Base-by-base conservation (phyloP, 176 grass and related monocot species). In the Eragrostis nindensis region DNA sequence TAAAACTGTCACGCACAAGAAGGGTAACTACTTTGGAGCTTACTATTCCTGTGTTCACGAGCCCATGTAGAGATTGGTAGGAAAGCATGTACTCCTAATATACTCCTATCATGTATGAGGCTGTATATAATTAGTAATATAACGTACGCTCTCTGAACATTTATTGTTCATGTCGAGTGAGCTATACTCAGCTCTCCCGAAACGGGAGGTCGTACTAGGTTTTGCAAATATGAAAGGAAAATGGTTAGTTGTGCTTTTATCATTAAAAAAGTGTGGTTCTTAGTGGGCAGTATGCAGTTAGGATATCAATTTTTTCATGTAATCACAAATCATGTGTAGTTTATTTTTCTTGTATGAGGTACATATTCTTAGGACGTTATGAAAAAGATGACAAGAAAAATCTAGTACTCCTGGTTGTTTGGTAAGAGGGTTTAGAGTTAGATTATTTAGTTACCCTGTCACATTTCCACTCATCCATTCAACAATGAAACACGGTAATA, bases 1-100 rank as follows among this genome's bases (percentile, higher is more conserved):
- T 27, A 61, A 55, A 43, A 45, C 42, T 15, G 43, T 17, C 48
- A 46, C 43, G 16, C 42, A 70, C n/a, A 70, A 46, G 12, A 46
- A 74, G 32, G 17, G 29, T 54, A 54, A 39, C 10, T 53, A 53
- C 36, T 73, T 36, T 50, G 15, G 30, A 10, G 11, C 5, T 74
- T 59, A 43, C 25, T 43, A 44, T 76, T 62, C 55, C 14, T 76
- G 54, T 4, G 61, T 45, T 76, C 55, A 61, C 26, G 54, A 44
- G 25, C 40, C 11, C 39, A 76, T 15, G 0, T 18, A 76, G 38
- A 43, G 7, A 52, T 24, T 42, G 21, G 36, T 12, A 36, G 32
- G 32, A 4, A 36, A 36, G 32, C 32, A 36, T 36, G 32, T 36
- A 36, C n/a, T n/a, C n/a, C n/a, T 36, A 36, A 36, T 36, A 36